Evolutionary conservation across 805 yeast species (phyloP).

Genomic region (Myxozyma melibiosi): DNA sequence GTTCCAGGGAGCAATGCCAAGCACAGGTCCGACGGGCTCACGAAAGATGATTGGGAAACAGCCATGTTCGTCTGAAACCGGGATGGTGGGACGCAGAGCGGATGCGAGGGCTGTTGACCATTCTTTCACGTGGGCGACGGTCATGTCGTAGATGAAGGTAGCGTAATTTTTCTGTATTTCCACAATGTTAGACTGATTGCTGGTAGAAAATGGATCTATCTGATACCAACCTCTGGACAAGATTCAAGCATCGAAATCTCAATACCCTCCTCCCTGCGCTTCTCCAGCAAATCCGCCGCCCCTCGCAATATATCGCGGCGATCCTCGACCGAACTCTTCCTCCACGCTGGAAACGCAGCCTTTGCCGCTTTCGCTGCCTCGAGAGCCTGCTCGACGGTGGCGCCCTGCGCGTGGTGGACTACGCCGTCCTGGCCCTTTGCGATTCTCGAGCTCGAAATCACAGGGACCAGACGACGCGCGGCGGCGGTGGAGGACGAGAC

Average conservation of each 20-base stretch:
- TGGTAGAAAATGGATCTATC: not conserved
- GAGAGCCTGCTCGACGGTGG: slow-evolving; percentile 14
- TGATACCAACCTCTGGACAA: slow-evolving; percentile 15
- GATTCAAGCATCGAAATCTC: slow-evolving; percentile 21
- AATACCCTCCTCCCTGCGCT: slow-evolving; percentile 19
- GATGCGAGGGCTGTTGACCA: slow-evolving; percentile 23
- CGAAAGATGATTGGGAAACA: slow-evolving; percentile 19
- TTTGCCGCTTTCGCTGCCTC: slow-evolving; percentile 18
- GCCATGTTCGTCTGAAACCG: slow-evolving; percentile 10
- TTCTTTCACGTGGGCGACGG: slow-evolving; percentile 16
- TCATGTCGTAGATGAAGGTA: slow-evolving; percentile 10
- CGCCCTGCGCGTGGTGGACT: slow-evolving; percentile 25
- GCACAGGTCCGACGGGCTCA: slow-evolving; percentile 86
- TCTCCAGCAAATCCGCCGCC: slow-evolving; percentile 15
- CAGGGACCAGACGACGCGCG: slow-evolving; percentile 12
- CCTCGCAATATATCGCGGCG: slow-evolving; percentile 17
- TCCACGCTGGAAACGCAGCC: slow-evolving; percentile 20
- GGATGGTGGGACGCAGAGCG: slow-evolving; percentile 11
- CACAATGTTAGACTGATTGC: not conserved
- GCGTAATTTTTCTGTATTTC: slow-evolving; percentile 11
- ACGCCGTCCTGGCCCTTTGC: not conserved
- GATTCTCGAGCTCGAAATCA: not conserved
- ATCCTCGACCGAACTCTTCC: slow-evolving; percentile 8
- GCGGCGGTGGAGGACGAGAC: not conserved
- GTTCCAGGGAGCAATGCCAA: slow-evolving; percentile 87